These are phyloP conservation scores for Aphanomyces astaci DNA, from an alignment of 352 stramenopile species.

Conservation along the genomic window DNA sequence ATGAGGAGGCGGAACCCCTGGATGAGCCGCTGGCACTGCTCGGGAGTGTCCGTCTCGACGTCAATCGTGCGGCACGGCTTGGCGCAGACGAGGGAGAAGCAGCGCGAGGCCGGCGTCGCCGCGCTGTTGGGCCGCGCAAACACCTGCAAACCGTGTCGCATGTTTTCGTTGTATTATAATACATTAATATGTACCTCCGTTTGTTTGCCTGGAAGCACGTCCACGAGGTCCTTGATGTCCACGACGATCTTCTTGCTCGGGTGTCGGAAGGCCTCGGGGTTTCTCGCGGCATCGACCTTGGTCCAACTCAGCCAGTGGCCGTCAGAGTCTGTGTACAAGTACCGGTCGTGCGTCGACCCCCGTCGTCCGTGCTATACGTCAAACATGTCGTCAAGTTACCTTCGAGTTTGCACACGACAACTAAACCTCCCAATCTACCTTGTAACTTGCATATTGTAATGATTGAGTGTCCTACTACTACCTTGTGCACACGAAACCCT, in stretches of 20 bases:
- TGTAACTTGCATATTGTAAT: no score
- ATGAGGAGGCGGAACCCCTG: conserved; percentile 49
- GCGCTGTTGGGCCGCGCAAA: conserved; percentile 37
- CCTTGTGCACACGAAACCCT: conserved; percentile 19
- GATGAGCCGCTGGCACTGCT: conserved; percentile 39
- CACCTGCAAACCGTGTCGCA: conserved; percentile 45
- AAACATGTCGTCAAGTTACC: background rate
- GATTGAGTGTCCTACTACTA: no score
- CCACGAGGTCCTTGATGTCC: conserved; percentile 18
- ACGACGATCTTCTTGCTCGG: conserved; percentile 13
- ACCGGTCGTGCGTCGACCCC: conserved; percentile 1
- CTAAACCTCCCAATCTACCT: no score
- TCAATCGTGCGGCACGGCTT: conserved; percentile 64
- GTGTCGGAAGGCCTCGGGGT: conserved; percentile 13
- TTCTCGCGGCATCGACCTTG: background rate
- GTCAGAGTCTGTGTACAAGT: conserved; percentile 4
- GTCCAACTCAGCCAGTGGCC: conserved; percentile 21
- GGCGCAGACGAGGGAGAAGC: conserved; percentile 63
- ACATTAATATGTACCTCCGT: no score
- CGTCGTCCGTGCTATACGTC: conserved; percentile 10
- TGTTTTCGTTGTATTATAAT: no score
- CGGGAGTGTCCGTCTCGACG: conserved; percentile 44
- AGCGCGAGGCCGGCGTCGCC: conserved; percentile 31
- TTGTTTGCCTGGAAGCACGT: conserved; percentile 13
- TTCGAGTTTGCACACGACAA: background rate